These are phyloP conservation scores for Ephemerocybe angulata DNA, from an alignment of 768 basidiomycete species.

Conservation along the genomic window DNA sequence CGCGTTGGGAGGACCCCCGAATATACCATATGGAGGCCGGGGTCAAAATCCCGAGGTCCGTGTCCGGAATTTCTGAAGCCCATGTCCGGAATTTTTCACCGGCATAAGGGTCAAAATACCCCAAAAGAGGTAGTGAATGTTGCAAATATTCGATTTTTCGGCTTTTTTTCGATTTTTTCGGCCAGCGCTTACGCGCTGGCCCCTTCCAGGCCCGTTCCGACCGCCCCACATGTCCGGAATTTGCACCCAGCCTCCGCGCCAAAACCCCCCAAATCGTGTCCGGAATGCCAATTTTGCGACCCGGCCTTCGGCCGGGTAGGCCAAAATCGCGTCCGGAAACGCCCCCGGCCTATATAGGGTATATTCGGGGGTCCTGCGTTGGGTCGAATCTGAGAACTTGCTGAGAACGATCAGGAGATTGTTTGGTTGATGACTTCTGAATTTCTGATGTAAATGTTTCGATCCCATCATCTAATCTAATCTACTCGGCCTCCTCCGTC, in stretches of 20 bases:
- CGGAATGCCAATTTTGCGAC: background rate
- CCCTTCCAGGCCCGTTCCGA: background rate
- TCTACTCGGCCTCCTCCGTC: too few species aligned
- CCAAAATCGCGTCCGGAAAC: background rate
- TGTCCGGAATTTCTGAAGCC: background rate
- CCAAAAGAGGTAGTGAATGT: background rate
- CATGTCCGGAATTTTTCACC: background rate
- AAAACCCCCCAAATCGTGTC: background rate
- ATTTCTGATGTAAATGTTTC: too few species aligned
- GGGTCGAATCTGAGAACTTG: too few species aligned
- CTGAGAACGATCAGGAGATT: background rate
- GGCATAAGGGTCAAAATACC: background rate
- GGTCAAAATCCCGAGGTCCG: background rate
- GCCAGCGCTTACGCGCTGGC: background rate
- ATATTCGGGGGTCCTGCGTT: background rate
- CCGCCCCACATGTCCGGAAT: background rate
- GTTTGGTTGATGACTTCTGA: too few species aligned
- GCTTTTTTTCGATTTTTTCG: background rate
- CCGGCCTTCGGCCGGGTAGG: background rate
- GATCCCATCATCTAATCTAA: too few species aligned
- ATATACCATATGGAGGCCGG: background rate
- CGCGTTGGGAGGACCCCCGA: background rate
- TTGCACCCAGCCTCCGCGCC: background rate
- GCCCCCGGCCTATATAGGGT: background rate
- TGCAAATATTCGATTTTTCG: background rate